Base-by-base conservation (phyloP, 768 basidiomycete species). In the Boletus speciosus region DNA sequence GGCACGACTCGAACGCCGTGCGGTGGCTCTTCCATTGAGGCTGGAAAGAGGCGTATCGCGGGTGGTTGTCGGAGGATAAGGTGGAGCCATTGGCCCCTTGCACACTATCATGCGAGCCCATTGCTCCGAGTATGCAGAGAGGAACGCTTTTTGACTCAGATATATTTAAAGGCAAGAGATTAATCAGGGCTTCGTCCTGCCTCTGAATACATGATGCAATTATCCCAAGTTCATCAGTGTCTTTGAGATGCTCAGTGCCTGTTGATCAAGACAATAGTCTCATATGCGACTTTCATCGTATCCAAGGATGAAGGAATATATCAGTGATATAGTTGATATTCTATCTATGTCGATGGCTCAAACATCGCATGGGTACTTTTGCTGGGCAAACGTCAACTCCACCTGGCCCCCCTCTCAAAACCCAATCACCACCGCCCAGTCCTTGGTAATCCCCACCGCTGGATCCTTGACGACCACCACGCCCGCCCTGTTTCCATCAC, bases 401-500 rank as follows among this genome's bases (percentile, higher is more conserved):
- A 29, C 3, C 25, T 29, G 25, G 19, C 19, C 19, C 19, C 19
- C 19, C 16, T 31, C 16, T 65, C 50, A 67, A 43, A 67, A 60
- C 23, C 39, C 46, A 34, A 77, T 66, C 39, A 69, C 65, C 41
- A 92, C 79, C 44, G 73, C 73, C 90, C 90, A 93, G 64, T 90
- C 85, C 39, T 76, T 71, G 29, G 77, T 72, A 48, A 90, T 71
- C 39, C 68, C 65, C 11, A 83, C 78, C 52, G 70, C 81, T 3
- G 90, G 90, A 66, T 93, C 86, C 72, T 86, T 90, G 69, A 99
- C 81, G 2, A 77, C 74, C 54, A 98, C 73, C 52, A 83, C 70
- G 62, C 86, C 86, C 23, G 90, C 83, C n/a, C 41, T 61, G 5
- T 56, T 55, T 4, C 82, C 87, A 57, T 78, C 76, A 25, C 92